Conservation (phyloP, 164 flowering plant species). For the Malania oleifera region DNA sequence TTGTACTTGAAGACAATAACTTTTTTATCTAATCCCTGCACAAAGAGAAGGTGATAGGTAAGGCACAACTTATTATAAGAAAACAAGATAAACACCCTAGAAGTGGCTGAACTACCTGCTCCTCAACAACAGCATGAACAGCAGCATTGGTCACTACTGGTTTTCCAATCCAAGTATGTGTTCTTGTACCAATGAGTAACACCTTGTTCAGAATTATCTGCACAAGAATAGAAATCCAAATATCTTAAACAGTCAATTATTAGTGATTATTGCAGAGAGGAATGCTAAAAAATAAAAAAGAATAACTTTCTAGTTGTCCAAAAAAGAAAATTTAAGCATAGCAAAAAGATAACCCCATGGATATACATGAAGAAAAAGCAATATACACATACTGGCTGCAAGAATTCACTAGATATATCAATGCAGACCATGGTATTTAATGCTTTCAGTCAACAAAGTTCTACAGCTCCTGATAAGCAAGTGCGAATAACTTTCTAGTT, state of each 20-base stretch:
- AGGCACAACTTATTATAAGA: not conserved
- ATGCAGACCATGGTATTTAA: no score
- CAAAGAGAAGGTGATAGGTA: not conserved
- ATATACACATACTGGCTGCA: no score
- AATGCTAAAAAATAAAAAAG: no score
- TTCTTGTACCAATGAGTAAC: conserved; percentile 81
- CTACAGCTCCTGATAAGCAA: no score
- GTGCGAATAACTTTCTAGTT: no score
- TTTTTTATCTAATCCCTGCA: conserved; percentile 67
- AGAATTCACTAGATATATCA: no score
- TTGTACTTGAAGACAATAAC: conserved; percentile 87
- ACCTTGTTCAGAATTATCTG: conserved; percentile 88
- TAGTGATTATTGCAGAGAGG: no score
- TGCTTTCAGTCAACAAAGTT: no score
- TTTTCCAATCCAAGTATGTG: conserved; percentile 69
- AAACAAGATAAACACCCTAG: not conserved
- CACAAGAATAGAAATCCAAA: conserved; percentile 11
- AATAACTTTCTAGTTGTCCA: no score
- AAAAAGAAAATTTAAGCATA: no score
- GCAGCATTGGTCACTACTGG: conserved; percentile 85
- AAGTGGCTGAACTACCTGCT: conserved; percentile 44
- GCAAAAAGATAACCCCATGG: no score
- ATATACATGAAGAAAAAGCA: no score
- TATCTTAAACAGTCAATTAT: not conserved
- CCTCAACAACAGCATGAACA: conserved; percentile 96